Evolutionary conservation across 2,329 filamentous ascomycete genomes (phyloP), one percentile per base, ranked within the genome.

Genomic region (Ilyonectria robusta): DNA sequence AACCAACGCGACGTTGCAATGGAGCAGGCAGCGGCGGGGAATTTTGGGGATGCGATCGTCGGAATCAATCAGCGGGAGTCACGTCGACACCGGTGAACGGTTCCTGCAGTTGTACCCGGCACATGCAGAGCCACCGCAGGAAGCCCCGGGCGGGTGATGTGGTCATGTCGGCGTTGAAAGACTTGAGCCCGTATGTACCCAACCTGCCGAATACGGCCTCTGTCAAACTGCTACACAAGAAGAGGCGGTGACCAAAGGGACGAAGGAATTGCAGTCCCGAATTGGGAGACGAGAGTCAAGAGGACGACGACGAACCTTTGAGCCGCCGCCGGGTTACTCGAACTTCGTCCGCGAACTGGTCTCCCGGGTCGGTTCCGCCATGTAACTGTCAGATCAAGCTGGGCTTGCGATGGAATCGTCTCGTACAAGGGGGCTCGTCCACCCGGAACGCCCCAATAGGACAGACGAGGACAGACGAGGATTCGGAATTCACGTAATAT

Each of bases 151-250:
- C 47, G 54, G 10, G 19, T 35, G 15, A 57, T 21, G 17, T 37
- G n/a, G 31, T 54, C 46, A 42, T 21, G n/a, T 21, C 54, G 26
- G 26, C 53, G n/a, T 51, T 42, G 55, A 21, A 50, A 46, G 37
- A 50, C 47, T 42, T 42, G 37, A 53, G 31, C 50, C 33, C 50
- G 37, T 35, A 53, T 60, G 62, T 62, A 62, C 62, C 58, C 57
- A 61, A 26, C 46, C 63, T 53, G 40, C 53, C 46, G 51, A 59
- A 65, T 68, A 62, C 62, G 57, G 65, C 59, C 15, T 62, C 61
- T 67, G 67, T 65, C 56, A 69, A 67, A 68, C 66, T 66, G 73
- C 54, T 70, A 72, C 72, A 75, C 68, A 63, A 72, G 11, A 61
- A 72, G 47, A 51, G 21, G 35, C 37, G 37, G 58, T 58, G 37